These are phyloP conservation scores for Sclerotinia sclerotiorum DNA, from an alignment of 2,329 filamentous ascomycete species.

Conservation along the genomic window DNA sequence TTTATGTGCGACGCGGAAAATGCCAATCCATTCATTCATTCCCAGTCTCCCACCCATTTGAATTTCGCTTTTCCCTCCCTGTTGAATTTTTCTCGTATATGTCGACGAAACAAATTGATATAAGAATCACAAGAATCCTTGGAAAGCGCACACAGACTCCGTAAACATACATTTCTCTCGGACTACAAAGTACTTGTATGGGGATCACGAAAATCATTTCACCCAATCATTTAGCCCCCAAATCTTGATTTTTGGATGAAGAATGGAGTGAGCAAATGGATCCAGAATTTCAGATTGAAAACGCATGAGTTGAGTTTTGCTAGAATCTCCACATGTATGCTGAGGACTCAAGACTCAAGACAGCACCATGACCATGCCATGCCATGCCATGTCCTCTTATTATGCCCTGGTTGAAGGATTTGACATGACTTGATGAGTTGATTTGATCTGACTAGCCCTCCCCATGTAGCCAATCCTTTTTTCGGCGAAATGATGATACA, in stretches of 20 bases:
- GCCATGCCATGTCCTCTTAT: background rate
- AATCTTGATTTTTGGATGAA: background rate
- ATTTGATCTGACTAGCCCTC: constrained; percentile 4
- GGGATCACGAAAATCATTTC: constrained; percentile 5
- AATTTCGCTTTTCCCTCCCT: background rate
- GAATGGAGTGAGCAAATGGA: constrained; percentile 2
- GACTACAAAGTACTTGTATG: background rate
- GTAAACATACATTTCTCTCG: constrained; percentile 1
- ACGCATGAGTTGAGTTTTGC: constrained; percentile 10
- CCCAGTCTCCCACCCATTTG: background rate
- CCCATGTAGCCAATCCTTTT: constrained; percentile 9
- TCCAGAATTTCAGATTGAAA: constrained; percentile 7
- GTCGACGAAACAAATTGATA: constrained; percentile 13
- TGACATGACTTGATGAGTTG: background rate
- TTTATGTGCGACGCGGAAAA: background rate
- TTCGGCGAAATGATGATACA: constrained; percentile 22
- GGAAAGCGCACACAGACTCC: constrained; percentile 11
- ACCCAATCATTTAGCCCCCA: constrained; percentile 18
- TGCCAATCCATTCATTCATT: background rate
- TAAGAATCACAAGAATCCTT: constrained; percentile 10
- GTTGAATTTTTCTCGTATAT: constrained; percentile 18
- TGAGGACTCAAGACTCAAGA: background rate
- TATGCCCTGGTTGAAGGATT: constrained; percentile 9
- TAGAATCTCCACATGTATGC: constrained; percentile 4
- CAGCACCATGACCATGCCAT: background rate